A percentile compares a stretch with the other conserved stretches of the same genome.
These are phyloP conservation scores for Apiotrichum laibachii DNA, from an alignment of 1,284 basidiomycete species.

Conservation along the genomic window DNA sequence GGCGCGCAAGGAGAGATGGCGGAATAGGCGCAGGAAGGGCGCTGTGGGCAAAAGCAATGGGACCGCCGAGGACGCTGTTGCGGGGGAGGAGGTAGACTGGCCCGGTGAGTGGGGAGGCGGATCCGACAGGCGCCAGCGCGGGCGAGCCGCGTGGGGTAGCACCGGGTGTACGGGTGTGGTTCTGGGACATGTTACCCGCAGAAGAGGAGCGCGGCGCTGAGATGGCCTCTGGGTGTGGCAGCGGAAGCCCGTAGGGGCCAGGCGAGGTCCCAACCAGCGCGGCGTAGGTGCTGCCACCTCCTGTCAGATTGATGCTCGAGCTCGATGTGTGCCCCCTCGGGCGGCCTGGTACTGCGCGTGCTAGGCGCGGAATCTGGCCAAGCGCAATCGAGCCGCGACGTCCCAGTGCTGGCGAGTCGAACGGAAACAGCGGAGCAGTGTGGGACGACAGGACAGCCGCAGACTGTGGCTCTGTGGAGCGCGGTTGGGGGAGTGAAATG, in stretches of 20 bases:
- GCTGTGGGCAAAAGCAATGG: conserved; percentile 27
- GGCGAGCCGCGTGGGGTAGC: neutral
- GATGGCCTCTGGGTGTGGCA: neutral
- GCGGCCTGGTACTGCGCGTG: conserved; percentile 3
- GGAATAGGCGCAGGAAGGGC: conserved; percentile 29
- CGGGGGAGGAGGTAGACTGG: conserved; percentile 8
- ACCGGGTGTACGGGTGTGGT: neutral
- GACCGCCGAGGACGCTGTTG: neutral
- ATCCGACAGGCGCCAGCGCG: neutral
- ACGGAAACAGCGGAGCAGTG: neutral
- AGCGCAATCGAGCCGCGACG: conserved; percentile 19
- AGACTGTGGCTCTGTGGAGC: neutral
- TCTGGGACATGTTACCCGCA: neutral
- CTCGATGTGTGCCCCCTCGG: conserved; percentile 12
- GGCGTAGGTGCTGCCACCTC: neutral
- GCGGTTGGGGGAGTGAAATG: neutral
- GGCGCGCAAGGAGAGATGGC: conserved; percentile 28
- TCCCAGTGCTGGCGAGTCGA: conserved; percentile 1
- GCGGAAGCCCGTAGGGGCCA: neutral
- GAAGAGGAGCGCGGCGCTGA: neutral
- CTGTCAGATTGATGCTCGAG: neutral
- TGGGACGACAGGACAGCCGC: neutral
- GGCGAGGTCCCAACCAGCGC: neutral
- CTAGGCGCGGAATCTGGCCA: conserved; percentile 19
- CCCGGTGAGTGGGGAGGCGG: neutral